These are phyloP conservation scores for Cordyceps pruinosa DNA, from an alignment of 2,329 filamentous ascomycete species.

Conservation along the genomic window DNA sequence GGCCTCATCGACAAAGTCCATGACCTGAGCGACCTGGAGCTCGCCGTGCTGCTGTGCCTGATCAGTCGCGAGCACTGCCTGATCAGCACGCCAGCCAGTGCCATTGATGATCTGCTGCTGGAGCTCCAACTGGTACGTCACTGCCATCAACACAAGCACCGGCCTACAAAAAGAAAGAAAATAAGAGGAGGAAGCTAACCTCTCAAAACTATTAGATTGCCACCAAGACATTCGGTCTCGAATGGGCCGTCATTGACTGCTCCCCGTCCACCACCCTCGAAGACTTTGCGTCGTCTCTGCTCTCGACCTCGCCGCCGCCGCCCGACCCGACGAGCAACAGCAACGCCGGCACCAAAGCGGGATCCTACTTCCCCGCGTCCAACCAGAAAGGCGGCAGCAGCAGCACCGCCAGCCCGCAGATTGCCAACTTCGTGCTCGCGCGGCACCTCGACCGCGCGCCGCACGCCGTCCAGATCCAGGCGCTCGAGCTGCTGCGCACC, in stretches of 20 bases:
- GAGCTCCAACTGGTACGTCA: slow-evolving; percentile 61
- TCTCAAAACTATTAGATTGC: slow-evolving; percentile 48
- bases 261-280: slow-evolving; percentile 67
- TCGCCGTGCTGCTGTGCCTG: slow-evolving; percentile 77
- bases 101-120: slow-evolving; percentile 60
- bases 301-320: slow-evolving; percentile 30
- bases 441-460: slow-evolving; percentile 69
- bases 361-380: slow-evolving; percentile 27
- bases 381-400: background rate
- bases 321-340: slow-evolving; percentile 17
- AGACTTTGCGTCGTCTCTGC: slow-evolving; percentile 67
- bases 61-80: slow-evolving; percentile 81
- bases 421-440: slow-evolving; percentile 78
- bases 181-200: background rate
- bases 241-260: slow-evolving; percentile 65
- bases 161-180: background rate
- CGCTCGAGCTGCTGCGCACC: slow-evolving; percentile 68
- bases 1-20: slow-evolving; percentile 63
- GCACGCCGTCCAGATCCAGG: slow-evolving; percentile 77
- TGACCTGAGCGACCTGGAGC: slow-evolving; percentile 76
- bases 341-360: slow-evolving; percentile 18
- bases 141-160: no score
- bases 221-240: slow-evolving; percentile 64
- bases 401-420: slow-evolving; percentile 29
- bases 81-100: slow-evolving; percentile 61